Percentiles rank a stretch among this genome's conserved stretches.
These are phyloP conservation scores for Stagonosporopsis tanaceti DNA, from an alignment of 2,329 filamentous ascomycete genomes.

Conservation along the genomic window DNA sequence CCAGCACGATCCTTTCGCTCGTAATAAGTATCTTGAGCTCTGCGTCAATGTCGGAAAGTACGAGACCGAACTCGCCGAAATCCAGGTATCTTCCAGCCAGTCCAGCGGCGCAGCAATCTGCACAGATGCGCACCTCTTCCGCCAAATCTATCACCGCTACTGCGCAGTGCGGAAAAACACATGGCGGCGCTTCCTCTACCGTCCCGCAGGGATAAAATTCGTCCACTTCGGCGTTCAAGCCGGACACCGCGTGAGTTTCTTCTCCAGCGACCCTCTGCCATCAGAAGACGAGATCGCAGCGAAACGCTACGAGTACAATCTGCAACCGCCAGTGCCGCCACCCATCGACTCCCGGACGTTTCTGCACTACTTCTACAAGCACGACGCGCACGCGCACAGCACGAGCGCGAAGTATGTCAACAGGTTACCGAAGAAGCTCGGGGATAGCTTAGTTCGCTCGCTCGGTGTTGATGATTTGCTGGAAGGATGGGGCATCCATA, in stretches of 20 bases:
- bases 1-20: background rate
- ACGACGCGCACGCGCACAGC: constrained; percentile 4
- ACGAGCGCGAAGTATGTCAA: constrained; percentile 14
- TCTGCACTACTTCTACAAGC: constrained; percentile 23
- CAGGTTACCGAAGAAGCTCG: constrained; percentile 23
- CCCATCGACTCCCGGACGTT: constrained; percentile 24
- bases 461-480: constrained; percentile 7
- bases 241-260: constrained; percentile 11
- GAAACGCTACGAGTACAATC: constrained; percentile 18
- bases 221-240: constrained; percentile 17
- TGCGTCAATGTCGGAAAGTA: constrained; percentile 16
- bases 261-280: constrained; percentile 2
- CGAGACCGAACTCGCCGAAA: constrained; percentile 18
- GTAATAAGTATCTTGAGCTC: constrained; percentile 13
- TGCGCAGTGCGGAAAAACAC: background rate
- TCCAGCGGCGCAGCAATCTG: constrained; percentile 1
- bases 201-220: constrained; percentile 18
- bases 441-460: constrained; percentile 9
- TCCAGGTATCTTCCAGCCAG: constrained; percentile 8
- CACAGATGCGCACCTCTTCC: constrained; percentile 21
- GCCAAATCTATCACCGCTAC: constrained; percentile 19
- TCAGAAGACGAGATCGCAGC: constrained; percentile 10
- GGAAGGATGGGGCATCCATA: constrained; percentile 24
- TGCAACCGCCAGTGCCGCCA: constrained; percentile 6
- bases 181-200: constrained; percentile 14